phyloP scores from a whole-genome alignment of 2,329 filamentous ascomycete genomes.

The Colletotrichum australisinense region DNA sequence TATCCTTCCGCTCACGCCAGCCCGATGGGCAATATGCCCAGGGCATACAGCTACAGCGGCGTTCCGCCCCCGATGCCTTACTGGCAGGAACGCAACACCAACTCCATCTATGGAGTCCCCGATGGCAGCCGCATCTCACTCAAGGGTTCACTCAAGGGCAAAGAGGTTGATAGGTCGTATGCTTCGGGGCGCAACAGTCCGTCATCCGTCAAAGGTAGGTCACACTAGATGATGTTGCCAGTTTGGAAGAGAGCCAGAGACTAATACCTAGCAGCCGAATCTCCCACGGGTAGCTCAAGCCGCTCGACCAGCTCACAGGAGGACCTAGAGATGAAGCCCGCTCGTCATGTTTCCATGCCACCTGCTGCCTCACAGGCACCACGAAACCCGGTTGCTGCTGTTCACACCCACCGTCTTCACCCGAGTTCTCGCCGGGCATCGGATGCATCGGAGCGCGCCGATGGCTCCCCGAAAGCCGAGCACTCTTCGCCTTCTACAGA shows the following conservation, averaged over 20 bases:
- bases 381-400: slow-evolving; percentile 1
- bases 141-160: slow-evolving; percentile 58
- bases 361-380: background rate
- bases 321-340: slow-evolving; percentile 52
- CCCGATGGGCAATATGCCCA: slow-evolving; percentile 53
- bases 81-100: slow-evolving; percentile 44
- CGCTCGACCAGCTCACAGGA: slow-evolving; percentile 53
- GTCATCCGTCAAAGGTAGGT: slow-evolving; percentile 50
- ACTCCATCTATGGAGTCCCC: slow-evolving; percentile 45
- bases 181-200: slow-evolving; percentile 49
- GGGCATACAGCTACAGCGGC: slow-evolving; percentile 57
- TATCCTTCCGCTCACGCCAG: slow-evolving; percentile 55
- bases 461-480: slow-evolving; percentile 23
- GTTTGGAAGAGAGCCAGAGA: slow-evolving; percentile 14
- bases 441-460: slow-evolving; percentile 41
- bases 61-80: slow-evolving; percentile 42
- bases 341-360: slow-evolving; percentile 35
- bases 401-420: slow-evolving; percentile 39
- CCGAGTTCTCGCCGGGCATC: slow-evolving; percentile 45
- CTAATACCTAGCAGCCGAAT: slow-evolving; percentile 31
- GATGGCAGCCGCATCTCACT: slow-evolving; percentile 43
- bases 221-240: background rate
- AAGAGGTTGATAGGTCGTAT: slow-evolving; percentile 51
- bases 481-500: slow-evolving; percentile 4
- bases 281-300: slow-evolving; percentile 49